Percentiles rank a stretch among this genome's conserved stretches.
phyloP scores from a whole-genome alignment of 805 yeast genomes.

The Metschnikowia rubicola region DNA sequence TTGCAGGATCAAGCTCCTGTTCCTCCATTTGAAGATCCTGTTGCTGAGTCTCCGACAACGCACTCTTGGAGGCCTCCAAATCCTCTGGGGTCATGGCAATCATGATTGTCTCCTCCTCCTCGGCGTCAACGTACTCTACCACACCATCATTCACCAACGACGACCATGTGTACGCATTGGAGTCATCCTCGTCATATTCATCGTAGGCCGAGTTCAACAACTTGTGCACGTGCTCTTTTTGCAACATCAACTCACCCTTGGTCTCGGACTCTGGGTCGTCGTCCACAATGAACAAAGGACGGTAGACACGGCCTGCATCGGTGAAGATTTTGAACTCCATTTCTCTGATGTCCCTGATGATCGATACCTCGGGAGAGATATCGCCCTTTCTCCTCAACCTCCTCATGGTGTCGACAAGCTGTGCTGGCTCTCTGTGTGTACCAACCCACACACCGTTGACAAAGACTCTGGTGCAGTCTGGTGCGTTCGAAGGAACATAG shows the following conservation, averaged over 20 bases:
- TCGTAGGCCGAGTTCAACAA: slow-evolving; percentile 63
- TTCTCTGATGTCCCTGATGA: slow-evolving; percentile 95
- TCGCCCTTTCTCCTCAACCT: slow-evolving; percentile 92
- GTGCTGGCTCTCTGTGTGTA: slow-evolving; percentile 94
- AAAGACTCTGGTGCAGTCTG: slow-evolving; percentile 89
- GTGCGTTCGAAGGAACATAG: slow-evolving; percentile 87
- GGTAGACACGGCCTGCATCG: slow-evolving; percentile 97
- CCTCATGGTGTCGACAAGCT: slow-evolving; percentile 85
- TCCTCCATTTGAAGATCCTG: slow-evolving; percentile 41
- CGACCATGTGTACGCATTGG: slow-evolving; percentile 70
- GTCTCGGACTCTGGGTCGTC: slow-evolving; percentile 70
- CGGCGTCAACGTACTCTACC: slow-evolving; percentile 96
- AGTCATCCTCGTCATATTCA: slow-evolving; percentile 52
- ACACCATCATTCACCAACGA: slow-evolving; percentile 79
- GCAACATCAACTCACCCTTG: slow-evolving; percentile 76
- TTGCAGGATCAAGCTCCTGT: slow-evolving; percentile 66
- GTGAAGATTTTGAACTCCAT: slow-evolving; percentile 94
- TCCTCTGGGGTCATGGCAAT: slow-evolving; percentile 99
- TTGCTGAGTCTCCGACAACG: slow-evolving; percentile 41
- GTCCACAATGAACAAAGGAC: slow-evolving; percentile 92
- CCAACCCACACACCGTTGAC: slow-evolving; percentile 99
- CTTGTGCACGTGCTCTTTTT: slow-evolving; percentile 77
- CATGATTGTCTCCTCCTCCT: slow-evolving; percentile 97
- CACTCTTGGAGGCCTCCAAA: slow-evolving; percentile 59
- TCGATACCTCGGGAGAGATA: slow-evolving; percentile 92